Percentiles rank a stretch among this genome's conserved stretches.
Evolutionary conservation across 2,329 filamentous ascomycete species (phyloP).

Genomic region (Pseudogymnoascus destructans): DNA sequence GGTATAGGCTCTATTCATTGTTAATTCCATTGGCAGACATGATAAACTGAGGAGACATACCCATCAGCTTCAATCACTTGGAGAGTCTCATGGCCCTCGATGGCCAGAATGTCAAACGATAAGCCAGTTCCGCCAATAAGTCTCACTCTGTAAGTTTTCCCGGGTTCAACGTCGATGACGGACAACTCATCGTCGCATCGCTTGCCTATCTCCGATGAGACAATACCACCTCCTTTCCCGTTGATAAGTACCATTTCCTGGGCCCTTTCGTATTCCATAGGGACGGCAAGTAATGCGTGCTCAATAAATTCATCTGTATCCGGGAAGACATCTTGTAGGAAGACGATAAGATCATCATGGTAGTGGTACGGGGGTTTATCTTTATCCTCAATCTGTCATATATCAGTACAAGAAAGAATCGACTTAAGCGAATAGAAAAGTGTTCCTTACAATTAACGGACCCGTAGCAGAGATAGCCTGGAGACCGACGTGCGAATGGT

Average conservation of each 20-base stretch:
- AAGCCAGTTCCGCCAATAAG: constrained; percentile 45
- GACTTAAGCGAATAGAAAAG: neutral
- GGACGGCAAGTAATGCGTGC: constrained; percentile 33
- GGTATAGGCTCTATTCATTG: constrained; percentile 27
- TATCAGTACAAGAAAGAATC: neutral
- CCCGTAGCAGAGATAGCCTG: constrained; percentile 37
- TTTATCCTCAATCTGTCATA: constrained; percentile 20
- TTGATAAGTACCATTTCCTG: constrained; percentile 44
- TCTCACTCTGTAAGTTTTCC: constrained; percentile 47
- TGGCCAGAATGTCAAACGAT: constrained; percentile 38
- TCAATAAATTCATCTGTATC: constrained; percentile 40
- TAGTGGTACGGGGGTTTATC: constrained; percentile 40
- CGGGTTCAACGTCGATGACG: constrained; percentile 45
- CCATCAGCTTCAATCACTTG: constrained; percentile 49
- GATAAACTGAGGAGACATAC: constrained; percentile 15
- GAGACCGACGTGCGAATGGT: constrained; percentile 42
- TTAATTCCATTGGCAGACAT: constrained; percentile 13
- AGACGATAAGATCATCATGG: constrained; percentile 45
- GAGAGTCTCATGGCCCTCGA: constrained; percentile 43
- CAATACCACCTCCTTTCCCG: constrained; percentile 29
- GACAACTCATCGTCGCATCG: constrained; percentile 24
- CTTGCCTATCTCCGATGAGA: constrained; percentile 20
- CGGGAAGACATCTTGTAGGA: constrained; percentile 44
- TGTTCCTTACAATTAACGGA: constrained; percentile 32
- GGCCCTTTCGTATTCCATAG: constrained; percentile 47